Evolutionary conservation across 768 basidiomycete genomes (phyloP), one percentile per base, ranked within the genome.

Genomic region (Pisolithus albus): DNA sequence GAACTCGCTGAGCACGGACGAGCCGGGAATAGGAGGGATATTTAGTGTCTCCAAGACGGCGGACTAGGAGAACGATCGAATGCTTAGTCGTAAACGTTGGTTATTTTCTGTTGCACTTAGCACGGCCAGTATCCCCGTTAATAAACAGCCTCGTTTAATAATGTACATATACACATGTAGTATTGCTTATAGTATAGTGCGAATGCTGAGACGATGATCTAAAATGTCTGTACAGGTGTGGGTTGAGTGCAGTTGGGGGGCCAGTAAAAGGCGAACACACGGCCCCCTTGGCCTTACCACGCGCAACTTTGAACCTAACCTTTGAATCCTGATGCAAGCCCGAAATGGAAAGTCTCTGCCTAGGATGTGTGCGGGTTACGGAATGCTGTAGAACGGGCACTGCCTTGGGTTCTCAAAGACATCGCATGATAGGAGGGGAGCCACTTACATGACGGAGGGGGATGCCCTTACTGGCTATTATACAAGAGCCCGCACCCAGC

Each of bases 1-100:
- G 78, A 61, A 73, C 44, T 70, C 76, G 38, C 70, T 73, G 48
- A 50, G 52, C 10, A 60, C 59, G 19, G 68, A 69, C 21, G 63
- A 55, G 26, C 63, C 67, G 47, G 64, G 71, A 49, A 62, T 78
- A 44, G 65, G 70, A 13, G 81, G 82, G 18, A 75, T 83, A 50
- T 84, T 84, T 67, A 81, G 81, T 61, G 65, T 84, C 69, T 72
- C 65, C 39, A 81, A 76, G 62, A 63, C 56, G n/a, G 54, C 64
- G 7, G 48, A 57, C 46, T 59, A 18, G 13, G 30, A 67, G 60
- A 59, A 10, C 32, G 16, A 47, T 36, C 46, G 46, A 7, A 21
- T 36, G 16, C 5, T 21, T 47, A 36, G 34, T 44, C 4, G 9
- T 28, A 41, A 18, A 41, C 40, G 18, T 41, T 41, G 18, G n/a